Evolutionary conservation across 2,329 filamentous ascomycete genomes (phyloP).

Genomic region (Corinectria fuckeliana): DNA sequence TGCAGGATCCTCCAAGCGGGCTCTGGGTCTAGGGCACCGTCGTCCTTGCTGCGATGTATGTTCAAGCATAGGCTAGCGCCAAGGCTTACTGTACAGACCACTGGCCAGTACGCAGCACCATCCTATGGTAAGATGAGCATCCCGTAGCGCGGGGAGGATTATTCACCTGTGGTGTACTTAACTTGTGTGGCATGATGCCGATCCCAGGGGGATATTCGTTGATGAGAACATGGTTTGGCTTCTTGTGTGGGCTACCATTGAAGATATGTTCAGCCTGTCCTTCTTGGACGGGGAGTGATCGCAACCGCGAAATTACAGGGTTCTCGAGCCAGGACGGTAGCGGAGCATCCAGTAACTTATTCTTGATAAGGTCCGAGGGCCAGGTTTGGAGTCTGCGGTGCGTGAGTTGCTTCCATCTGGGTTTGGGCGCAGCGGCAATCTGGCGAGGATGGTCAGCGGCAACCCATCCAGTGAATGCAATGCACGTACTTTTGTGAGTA

Average conservation of each 20-base stretch:
- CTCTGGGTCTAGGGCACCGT: slow-evolving; percentile 60
- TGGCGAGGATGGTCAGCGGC: slow-evolving; percentile 35
- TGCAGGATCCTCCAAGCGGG: slow-evolving; percentile 72
- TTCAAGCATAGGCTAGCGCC: slow-evolving; percentile 80
- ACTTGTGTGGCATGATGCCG: slow-evolving; percentile 96
- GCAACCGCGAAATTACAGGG: slow-evolving; percentile 70
- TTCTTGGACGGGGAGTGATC: slow-evolving; percentile 53
- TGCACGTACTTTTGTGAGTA: slow-evolving; percentile 71
- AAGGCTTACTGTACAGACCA: slow-evolving; percentile 90
- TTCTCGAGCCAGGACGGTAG: slow-evolving; percentile 77
- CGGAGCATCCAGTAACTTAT: slow-evolving; percentile 76
- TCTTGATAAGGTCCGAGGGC: slow-evolving; percentile 80
- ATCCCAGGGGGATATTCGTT: slow-evolving; percentile 90
- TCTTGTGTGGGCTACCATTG: slow-evolving; percentile 70
- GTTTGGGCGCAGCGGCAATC: slow-evolving; percentile 70
- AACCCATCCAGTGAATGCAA: slow-evolving; percentile 30
- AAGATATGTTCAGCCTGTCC: slow-evolving; percentile 54
- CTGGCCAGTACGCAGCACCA: slow-evolving; percentile 82
- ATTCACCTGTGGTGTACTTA: slow-evolving; percentile 41
- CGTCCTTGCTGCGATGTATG: slow-evolving; percentile 69
- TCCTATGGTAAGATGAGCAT: slow-evolving; percentile 60
- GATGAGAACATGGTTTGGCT: slow-evolving; percentile 89
- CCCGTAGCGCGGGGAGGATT: slow-evolving; percentile 5
- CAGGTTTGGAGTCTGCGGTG: slow-evolving; percentile 90
- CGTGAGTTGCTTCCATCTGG: slow-evolving; percentile 86